phyloP scores from a whole-genome alignment of 805 yeast genomes.

The Wickerhamomyces silvicola region DNA sequence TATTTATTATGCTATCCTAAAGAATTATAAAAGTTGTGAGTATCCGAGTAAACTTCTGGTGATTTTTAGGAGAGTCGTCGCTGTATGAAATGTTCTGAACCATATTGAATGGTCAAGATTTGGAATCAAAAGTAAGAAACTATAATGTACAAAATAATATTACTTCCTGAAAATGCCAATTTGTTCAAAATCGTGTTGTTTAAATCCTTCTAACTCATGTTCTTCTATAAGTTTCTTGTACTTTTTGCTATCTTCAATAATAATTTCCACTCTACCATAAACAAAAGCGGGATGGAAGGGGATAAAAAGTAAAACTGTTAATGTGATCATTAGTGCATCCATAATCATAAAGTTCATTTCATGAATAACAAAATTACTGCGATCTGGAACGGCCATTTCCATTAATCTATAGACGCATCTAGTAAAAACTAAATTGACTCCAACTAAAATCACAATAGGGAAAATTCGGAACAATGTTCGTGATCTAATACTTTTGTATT shows the following conservation, averaged over 20 bases:
- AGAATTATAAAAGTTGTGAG: too few species aligned
- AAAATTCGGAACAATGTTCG: constrained; percentile 29
- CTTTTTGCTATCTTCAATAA: background rate
- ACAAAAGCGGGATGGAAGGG: constrained; percentile 55
- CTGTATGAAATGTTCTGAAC: too few species aligned
- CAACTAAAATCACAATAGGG: constrained; percentile 34
- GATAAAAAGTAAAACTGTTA: constrained; percentile 39
- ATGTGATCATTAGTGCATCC: constrained; percentile 50
- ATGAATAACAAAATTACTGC: constrained; percentile 50
- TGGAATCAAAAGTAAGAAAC: too few species aligned
- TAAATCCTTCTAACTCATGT: too few species aligned
- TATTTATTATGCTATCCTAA: too few species aligned
- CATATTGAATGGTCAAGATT: too few species aligned
- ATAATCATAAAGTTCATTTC: constrained; percentile 51
- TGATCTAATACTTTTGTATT: background rate
- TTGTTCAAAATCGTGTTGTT: too few species aligned
- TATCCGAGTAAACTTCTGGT: too few species aligned
- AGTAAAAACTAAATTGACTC: constrained; percentile 46
- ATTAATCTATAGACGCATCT: constrained; percentile 64
- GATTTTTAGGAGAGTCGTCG: too few species aligned
- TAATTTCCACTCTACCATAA: constrained; percentile 8
- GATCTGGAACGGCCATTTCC: constrained; percentile 55
- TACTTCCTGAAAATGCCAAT: too few species aligned
- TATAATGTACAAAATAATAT: too few species aligned
- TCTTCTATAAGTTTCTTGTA: too few species aligned